These are phyloP conservation scores for Candida ulmi DNA, from an alignment of 805 yeast genomes.

Conservation along the genomic window DNA sequence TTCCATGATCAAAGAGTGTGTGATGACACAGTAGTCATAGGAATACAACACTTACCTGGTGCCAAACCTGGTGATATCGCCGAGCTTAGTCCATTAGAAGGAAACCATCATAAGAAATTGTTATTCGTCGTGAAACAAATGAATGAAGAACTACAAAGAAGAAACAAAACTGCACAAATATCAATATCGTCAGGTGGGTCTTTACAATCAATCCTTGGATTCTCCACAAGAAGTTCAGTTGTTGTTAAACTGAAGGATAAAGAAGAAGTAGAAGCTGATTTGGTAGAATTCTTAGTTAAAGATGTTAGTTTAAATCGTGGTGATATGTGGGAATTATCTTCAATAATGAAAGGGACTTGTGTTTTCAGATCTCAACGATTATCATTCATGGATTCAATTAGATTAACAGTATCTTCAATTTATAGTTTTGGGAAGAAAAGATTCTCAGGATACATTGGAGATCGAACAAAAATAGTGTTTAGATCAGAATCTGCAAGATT, in stretches of 20 bases:
- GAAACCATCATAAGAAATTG: slow-evolving; percentile 29
- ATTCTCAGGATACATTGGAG: slow-evolving; percentile 73
- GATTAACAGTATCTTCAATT: slow-evolving; percentile 60
- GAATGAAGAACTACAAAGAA: slow-evolving; percentile 24
- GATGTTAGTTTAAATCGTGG: slow-evolving; percentile 83
- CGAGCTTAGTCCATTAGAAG: slow-evolving; percentile 50
- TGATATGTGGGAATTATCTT: slow-evolving; percentile 85
- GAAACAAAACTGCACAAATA: slow-evolving; percentile 33
- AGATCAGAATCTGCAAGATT: slow-evolving; percentile 88
- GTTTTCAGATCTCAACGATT: slow-evolving; percentile 62
- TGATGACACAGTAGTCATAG: slow-evolving; percentile 55
- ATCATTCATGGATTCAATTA: slow-evolving; percentile 52
- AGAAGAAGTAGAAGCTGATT: slow-evolving; percentile 62
- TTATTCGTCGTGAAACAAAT: slow-evolving; percentile 38
- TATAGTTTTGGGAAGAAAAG: slow-evolving; percentile 59
- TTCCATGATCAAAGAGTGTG: slow-evolving; percentile 66
- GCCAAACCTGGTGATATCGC: slow-evolving; percentile 72
- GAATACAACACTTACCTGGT: slow-evolving; percentile 53
- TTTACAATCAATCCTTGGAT: slow-evolving; percentile 51
- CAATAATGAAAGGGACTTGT: slow-evolving; percentile 55
- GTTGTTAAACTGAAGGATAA: slow-evolving; percentile 43
- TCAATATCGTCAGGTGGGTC: slow-evolving; percentile 57
- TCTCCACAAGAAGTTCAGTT: slow-evolving; percentile 66
- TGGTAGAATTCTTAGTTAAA: slow-evolving; percentile 73
- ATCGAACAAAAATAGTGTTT: slow-evolving; percentile 72